Base-by-base conservation (phyloP, 1,284 basidiomycete genomes). In the Cryptococcus jaspeensis region DNA sequence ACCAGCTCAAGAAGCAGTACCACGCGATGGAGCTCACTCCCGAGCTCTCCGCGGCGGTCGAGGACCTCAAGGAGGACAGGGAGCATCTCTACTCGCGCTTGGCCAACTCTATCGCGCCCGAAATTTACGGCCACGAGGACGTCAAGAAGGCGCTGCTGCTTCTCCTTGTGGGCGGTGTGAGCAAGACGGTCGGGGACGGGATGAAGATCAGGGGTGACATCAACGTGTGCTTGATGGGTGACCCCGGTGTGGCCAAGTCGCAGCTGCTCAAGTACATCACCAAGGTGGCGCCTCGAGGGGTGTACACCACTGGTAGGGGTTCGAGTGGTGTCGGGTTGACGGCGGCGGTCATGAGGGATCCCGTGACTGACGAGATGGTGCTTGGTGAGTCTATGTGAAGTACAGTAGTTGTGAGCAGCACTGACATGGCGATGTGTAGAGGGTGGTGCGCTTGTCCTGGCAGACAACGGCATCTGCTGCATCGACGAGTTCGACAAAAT, bases 401-500 rank as follows among this genome's bases (percentile, higher is more conserved):
- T 12, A 15, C 9, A 9, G 28, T 32, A 9, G 28, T 42, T 15
- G 38, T 22, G 9, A 18, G 45, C 20, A 32, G 15, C 20, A 6
- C 3, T 50, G 55, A 60, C 59, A 43, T 55, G 39, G 15, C 15
- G 22, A 15, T 23, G 15, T 48, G 40, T 76, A 95, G 96, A 99
- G 88, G 96, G 96, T 12, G 96, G 96, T 48, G 96, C 96, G 8
- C 84, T 99, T 41, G 96, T 99, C 1, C 84, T 99, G 25, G 96
- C 96, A 4, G 96, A 99, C 78, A 99, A 99, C 67, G 96, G 96
- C 36, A 99, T 99, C 71, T 97, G 94, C 79, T 99, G 95, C 77
- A 99, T 99, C 66, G 96, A 99, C 72, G 96, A 99, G 74, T 99
- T 99, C 75, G 96, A 99, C 81, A 99, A 99, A 80, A 99, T 99